These are phyloP conservation scores for Thelephora terrestris DNA, from an alignment of 1,284 basidiomycete genomes.

Conservation along the genomic window DNA sequence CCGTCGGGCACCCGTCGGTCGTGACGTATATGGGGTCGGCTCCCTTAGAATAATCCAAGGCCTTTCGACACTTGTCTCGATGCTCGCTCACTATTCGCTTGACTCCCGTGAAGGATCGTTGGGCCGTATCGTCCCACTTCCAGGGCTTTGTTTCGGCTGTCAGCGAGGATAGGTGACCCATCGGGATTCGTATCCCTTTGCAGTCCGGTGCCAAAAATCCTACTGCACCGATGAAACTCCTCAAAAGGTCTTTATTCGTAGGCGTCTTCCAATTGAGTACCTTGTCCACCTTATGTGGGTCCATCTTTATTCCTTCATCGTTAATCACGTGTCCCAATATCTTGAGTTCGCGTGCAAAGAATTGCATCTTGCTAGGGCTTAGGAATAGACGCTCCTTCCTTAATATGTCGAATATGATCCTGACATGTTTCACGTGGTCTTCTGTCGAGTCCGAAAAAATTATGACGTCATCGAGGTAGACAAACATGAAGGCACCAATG, in stretches of 20 bases:
- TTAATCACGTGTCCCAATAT: conserved; percentile 24
- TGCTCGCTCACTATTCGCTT: conserved; percentile 14
- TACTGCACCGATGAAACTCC: conserved; percentile 18
- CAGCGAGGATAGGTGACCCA: too few relatives aligned
- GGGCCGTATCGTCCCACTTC: conserved; percentile 17
- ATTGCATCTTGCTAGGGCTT: conserved; percentile 19
- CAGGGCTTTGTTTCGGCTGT: conserved; percentile 9
- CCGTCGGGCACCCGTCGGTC: conserved; percentile 12
- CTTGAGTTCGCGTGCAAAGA: conserved; percentile 16
- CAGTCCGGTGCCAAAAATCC: conserved; percentile 17
- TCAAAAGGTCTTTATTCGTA: conserved; percentile 11
- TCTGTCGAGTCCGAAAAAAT: conserved; percentile 18
- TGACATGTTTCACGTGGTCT: conserved; percentile 21
- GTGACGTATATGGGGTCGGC: conserved; percentile 13
- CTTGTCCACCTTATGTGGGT: conserved; percentile 21
- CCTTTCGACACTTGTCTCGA: conserved; percentile 12
- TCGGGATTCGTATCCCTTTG: conserved; percentile 11
- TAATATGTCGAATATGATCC: conserved; percentile 16
- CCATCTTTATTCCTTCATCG: conserved; percentile 20
- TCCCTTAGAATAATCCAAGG: conserved; percentile 15
- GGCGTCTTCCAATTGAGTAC: conserved; percentile 23
- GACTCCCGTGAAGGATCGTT: conserved; percentile 20
- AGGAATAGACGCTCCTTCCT: conserved; percentile 15
- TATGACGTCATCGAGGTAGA: conserved; percentile 24
- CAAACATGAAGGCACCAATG: conserved; percentile 19